Base-by-base conservation (phyloP, 129 eudicot genomes). In the Flaveria sonorensis region DNA sequence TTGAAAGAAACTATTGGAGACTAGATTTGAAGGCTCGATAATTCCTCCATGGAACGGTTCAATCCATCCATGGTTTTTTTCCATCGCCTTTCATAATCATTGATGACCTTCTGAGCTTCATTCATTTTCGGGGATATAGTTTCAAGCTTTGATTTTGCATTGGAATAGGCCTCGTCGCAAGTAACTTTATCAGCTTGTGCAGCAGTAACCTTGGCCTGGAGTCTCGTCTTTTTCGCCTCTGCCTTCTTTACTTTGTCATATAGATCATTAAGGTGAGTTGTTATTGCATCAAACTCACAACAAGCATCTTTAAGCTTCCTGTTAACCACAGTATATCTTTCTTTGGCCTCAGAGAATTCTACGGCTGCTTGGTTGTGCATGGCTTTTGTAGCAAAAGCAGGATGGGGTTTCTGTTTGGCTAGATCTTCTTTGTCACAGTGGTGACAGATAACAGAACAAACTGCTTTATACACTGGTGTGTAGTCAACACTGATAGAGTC, bases 331-430 rank as follows among this genome's bases (percentile, higher is more conserved):
- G 14, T 5, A 19, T 19, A 36, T 8, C 30, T 72, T 36, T 6
- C 39, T 18, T 55, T 8, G 3, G 19, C 62, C 13, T 18, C 7
- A 14, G 50, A 52, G 18, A 18, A 42, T 1, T 20, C 8, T 6
- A n/a, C 12, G 3, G 9, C 18, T 62, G 43, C 20, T 18, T 19
- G 14, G 9, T 57, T 40, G 7, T 57, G 77, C 56, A 40, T 6
- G 4, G 24, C 43, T 74, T 43, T 74, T 60, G 24, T 43, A 16
- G 5, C 46, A 60, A 74, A 74, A 23, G 60, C 70, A n/a, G 12
- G 4, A 9, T 5, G 0, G 2, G 40, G 69, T 24, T 39, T 73
- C 62, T 42, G 56, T 59, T 40, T 15, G 19, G 16, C 20, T 2
- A 73, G 69, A 43, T 23, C 16, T 42, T 59, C 57, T 43, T 39